Evolutionary conservation across 2,329 filamentous ascomycete genomes (phyloP), one percentile per base, ranked within the genome.

Genomic region (Aureobasidium sp.): DNA sequence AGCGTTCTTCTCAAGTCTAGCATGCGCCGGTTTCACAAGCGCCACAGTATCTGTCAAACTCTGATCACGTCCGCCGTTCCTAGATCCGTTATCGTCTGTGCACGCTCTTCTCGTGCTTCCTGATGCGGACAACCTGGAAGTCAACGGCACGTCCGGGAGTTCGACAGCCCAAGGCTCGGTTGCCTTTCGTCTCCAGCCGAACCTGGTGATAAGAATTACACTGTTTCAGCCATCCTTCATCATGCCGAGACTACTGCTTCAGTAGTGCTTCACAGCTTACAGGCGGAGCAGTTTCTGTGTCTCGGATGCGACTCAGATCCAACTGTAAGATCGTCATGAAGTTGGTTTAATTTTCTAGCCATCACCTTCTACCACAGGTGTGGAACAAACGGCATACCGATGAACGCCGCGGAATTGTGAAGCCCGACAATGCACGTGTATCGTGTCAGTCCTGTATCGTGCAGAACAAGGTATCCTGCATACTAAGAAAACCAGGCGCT

Each of bases 1-100:
- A 47, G 29, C 40, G 35, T 37, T 39, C 39, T 58, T 39, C 14
- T 58, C 42, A 15, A 58, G 24, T 58, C 54, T 58, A 42, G 57
- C 45, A 49, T 42, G 45, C 57, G 57, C 57, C 45, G 15, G 57
- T 60, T 42, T 60, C 57, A 60, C 17, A 35, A 17, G 57, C 57
- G 57, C 57, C 57, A 60, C 57, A 50, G 37, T 31, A 60, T 59
- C 57, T 60, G 57, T 60, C 57, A 50, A 60, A 60, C 57, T 60
- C 45, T 49, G 45, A 40, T 60, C 19, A 12, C n/a, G 27, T 6
- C 31, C 42, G 31, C 9, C 31, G 57, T 60, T 39, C 57, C 57
- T 60, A 45, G 19, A 60, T 45, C 35, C 42, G 45, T 45, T 50
- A 42, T 9, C 29, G 44, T 42, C 45, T 33, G 45, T 60, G 57